Evolutionary conservation across 176 grass and related monocot genomes (phyloP).

Genomic region (Aegilops umbellulata): DNA sequence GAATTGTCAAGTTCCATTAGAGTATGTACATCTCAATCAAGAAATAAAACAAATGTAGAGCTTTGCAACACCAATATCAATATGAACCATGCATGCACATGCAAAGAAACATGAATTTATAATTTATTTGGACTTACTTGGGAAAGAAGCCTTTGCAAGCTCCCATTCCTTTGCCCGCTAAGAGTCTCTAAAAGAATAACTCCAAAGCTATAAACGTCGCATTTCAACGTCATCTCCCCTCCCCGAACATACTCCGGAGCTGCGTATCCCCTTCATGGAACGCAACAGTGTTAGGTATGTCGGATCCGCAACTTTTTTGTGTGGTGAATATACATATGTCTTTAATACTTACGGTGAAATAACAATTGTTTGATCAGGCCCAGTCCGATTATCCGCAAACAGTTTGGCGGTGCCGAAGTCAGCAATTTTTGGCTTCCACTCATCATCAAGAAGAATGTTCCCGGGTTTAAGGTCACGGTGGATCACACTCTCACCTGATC

Average conservation of each 20-base stretch:
- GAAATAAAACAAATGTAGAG: neutral
- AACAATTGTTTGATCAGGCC: neutral
- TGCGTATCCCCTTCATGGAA: neutral
- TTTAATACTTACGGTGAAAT: neutral
- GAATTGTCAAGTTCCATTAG: neutral
- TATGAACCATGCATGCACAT: neutral
- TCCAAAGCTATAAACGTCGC: neutral
- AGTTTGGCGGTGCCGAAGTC: constrained; percentile 24
- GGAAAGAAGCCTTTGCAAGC: neutral
- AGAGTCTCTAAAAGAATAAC: neutral
- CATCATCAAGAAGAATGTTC: constrained; percentile 20
- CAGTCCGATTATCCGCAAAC: neutral
- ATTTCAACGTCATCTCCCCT: neutral
- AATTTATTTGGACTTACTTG: neutral
- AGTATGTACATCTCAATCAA: neutral
- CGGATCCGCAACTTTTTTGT: neutral
- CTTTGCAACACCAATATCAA: neutral
- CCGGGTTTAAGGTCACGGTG: constrained; percentile 33
- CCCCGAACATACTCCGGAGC: neutral
- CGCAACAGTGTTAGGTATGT: neutral
- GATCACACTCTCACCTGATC: constrained; percentile 5
- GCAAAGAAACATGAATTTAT: neutral
- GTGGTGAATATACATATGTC: neutral
- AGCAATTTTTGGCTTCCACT: constrained; percentile 21
- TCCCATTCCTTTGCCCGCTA: neutral